Evolutionary conservation across 257 asterid species (phyloP).

Genomic region (Solanum appendiculatum): DNA sequence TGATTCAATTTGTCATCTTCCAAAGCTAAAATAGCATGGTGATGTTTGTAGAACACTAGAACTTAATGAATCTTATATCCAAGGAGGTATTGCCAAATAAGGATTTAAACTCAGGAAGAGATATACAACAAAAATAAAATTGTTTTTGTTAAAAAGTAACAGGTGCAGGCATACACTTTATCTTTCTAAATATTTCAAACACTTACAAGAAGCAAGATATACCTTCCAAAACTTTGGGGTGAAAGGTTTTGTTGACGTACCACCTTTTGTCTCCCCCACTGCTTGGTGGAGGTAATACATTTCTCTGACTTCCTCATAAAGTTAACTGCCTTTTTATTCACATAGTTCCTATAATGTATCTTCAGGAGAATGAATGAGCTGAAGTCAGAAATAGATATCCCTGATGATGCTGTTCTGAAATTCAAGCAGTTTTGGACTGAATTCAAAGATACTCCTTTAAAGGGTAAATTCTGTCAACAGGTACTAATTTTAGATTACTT

Average conservation of each 20-base stretch:
- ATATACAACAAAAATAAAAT: background rate
- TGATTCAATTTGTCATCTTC: background rate
- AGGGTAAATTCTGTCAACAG: slow-evolving; percentile 31
- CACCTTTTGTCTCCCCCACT: background rate
- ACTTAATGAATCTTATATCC: background rate
- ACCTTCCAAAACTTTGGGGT: background rate
- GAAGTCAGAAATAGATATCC: slow-evolving; percentile 69
- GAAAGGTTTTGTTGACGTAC: background rate
- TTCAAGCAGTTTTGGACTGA: slow-evolving; percentile 81
- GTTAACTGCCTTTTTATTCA: background rate
- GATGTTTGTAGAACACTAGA: background rate
- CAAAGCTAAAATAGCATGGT: background rate
- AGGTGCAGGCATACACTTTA: background rate
- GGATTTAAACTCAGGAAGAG: background rate
- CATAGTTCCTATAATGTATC: background rate
- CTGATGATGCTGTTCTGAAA: slow-evolving; percentile 51
- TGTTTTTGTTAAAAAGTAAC: background rate
- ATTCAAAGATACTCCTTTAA: slow-evolving; percentile 61
- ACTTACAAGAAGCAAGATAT: background rate
- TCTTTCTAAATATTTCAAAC: background rate
- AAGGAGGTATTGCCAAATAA: background rate
- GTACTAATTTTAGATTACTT: background rate
- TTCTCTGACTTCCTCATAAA: background rate
- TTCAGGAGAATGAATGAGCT: slow-evolving; percentile 79
- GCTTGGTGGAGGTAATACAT: background rate